These are phyloP conservation scores for Scenedesmus sp. DNA, from an alignment of 163 green algal species.

Conservation along the genomic window DNA sequence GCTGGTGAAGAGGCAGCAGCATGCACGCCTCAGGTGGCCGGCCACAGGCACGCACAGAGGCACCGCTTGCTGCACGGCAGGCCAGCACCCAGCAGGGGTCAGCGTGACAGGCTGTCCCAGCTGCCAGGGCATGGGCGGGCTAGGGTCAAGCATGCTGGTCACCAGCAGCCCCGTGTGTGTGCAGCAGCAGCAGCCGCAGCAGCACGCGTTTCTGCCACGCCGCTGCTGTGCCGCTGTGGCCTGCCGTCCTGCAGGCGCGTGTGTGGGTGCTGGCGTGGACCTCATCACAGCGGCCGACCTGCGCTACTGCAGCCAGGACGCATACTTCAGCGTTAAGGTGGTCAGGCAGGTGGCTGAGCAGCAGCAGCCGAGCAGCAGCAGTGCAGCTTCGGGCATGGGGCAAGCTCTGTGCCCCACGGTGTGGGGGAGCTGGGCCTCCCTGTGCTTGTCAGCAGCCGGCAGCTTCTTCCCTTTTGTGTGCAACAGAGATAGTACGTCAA, in stretches of 20 bases:
- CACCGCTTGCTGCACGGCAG: neutral
- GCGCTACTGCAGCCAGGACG: constrained; percentile 78
- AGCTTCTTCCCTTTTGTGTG: neutral
- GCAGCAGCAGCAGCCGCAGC: neutral
- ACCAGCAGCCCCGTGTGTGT: neutral
- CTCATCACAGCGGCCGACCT: constrained; percentile 93
- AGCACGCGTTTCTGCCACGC: neutral
- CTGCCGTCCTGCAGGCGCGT: constrained; percentile 70
- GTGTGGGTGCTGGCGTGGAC: constrained; percentile 92
- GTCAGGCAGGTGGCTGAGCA: neutral
- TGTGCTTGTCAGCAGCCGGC: neutral
- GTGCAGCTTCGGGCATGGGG: neutral
- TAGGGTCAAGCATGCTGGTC: neutral
- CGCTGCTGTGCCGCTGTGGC: neutral
- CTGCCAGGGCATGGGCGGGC: neutral
- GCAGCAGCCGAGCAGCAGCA: neutral
- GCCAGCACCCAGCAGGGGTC: no score
- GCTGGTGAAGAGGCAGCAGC: constrained; percentile 56
- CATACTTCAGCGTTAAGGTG: constrained; percentile 93
- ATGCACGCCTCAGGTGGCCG: neutral
- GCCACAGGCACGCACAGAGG: neutral
- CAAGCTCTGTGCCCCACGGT: neutral
- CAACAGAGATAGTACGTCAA: neutral
- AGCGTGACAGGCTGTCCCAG: no score
- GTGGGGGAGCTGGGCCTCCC: no score